Evolutionary conservation across 305 asterid genomes (phyloP).

Genomic region (Salvia sclarea): DNA sequence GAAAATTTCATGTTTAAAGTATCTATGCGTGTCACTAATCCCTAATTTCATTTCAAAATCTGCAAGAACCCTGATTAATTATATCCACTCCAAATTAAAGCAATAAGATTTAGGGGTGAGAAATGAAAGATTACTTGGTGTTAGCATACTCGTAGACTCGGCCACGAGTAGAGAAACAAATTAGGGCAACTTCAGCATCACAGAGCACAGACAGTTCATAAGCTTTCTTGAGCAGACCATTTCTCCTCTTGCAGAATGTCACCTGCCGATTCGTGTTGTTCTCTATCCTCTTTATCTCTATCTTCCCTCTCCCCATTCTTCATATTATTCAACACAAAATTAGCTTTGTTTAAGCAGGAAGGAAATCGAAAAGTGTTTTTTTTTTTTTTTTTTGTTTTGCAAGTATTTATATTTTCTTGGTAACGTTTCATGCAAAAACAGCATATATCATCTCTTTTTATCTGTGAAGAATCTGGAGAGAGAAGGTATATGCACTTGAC

Average conservation of each 20-base stretch:
- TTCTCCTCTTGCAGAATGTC: conserved; percentile 79
- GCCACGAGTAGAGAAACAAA: conserved; percentile 73
- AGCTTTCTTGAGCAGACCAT: conserved; percentile 75
- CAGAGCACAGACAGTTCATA: conserved; percentile 72
- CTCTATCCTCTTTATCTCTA: conserved; percentile 79
- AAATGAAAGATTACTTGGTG: conserved; percentile 45
- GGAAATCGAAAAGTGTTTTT: not conserved
- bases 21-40: too few species aligned
- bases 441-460: not conserved
- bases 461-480: not conserved
- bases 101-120: not conserved
- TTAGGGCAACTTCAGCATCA: conserved; percentile 78
- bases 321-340: too few species aligned
- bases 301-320: conserved; percentile 77
- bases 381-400: not conserved
- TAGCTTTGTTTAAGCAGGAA: too few species aligned
- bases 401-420: too few species aligned
- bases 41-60: not conserved
- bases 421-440: not conserved
- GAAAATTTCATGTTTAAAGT: too few species aligned
- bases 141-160: conserved; percentile 71
- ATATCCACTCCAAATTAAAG: not conserved
- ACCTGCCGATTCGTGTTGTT: conserved; percentile 75
- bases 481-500: not conserved
- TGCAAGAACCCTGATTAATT: not conserved